A percentile compares a stretch with the other conserved stretches of the same genome.
phyloP scores from a whole-genome alignment of 2,329 filamentous ascomycete species.

The Aspergillus neotritici region DNA sequence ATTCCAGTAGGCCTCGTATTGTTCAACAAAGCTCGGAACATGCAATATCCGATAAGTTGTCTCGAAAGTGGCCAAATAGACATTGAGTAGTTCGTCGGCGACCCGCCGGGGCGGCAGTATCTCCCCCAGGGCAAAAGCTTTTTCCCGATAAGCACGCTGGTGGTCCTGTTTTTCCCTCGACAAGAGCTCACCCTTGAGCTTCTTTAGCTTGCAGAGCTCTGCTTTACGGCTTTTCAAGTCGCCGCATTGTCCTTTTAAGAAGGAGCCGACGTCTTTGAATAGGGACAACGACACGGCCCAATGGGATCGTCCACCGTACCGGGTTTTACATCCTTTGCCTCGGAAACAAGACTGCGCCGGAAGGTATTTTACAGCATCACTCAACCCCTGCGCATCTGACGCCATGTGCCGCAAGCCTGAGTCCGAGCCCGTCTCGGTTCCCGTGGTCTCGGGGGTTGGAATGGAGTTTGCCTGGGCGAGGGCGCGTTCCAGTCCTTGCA shows the following conservation, averaged over 20 bases:
- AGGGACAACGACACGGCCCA: constrained; percentile 27
- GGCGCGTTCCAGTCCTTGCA: constrained; percentile 24
- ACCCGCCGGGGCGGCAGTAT: constrained; percentile 43
- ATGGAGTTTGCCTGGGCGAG: constrained; percentile 17
- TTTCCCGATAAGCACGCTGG: constrained; percentile 26
- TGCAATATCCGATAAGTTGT: constrained; percentile 55
- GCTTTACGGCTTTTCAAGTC: constrained; percentile 16
- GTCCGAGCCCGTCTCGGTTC: constrained; percentile 13
- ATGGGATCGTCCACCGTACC: constrained; percentile 29
- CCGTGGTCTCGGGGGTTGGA: constrained; percentile 23
- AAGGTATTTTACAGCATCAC: constrained; percentile 24
- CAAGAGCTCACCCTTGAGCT: constrained; percentile 26
- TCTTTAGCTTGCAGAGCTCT: constrained; percentile 24
- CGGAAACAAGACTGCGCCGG: constrained; percentile 25
- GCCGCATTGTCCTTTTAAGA: constrained; percentile 19
- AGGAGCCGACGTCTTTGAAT: constrained; percentile 26
- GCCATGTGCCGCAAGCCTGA: constrained; percentile 4
- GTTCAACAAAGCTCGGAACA: constrained; percentile 50
- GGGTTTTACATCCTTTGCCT: constrained; percentile 26
- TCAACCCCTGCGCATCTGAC: constrained; percentile 16
- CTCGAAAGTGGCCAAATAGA: constrained; percentile 54
- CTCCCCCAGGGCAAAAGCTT: constrained; percentile 25
- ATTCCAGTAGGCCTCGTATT: constrained; percentile 53
- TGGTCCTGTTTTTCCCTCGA: constrained; percentile 25
- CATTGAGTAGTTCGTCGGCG: constrained; percentile 48